Base-by-base conservation (phyloP, 2,329 filamentous ascomycete species). In the Cladophialophora immunda region DNA sequence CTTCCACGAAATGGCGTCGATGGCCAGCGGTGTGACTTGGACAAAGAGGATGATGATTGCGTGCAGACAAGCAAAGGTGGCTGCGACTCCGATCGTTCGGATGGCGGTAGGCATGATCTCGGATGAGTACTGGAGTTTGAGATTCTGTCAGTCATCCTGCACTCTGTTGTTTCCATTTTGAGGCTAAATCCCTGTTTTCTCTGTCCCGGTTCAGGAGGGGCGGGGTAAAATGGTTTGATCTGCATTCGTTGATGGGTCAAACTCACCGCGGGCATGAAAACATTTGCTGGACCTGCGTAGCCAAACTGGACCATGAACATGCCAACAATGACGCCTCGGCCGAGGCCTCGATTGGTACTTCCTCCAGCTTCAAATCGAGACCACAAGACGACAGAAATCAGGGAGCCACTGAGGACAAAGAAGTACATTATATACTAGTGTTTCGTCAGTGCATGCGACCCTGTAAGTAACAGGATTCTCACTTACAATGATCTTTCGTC, bases 1-100 rank as follows among this genome's bases (percentile, higher is more conserved):
- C 67, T 86, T 87, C 70, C 87, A 81, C 15, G 79, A 72, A 56
- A 87, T 87, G 41, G 80, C 85, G 15, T 82, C 82, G 69, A 87
- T 86, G 0, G 85, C 85, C 60, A 79, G 85, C 0, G 85, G 85
- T 0, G 84, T 84, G 7, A 82, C 82, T 73, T 85, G 82, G 55
- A 83, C 85, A 79, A 78, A 73, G 6, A 76, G 81, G 36, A 86
- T 84, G 68, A 86, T 87, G 58, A 86, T 83, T 32, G 84, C 80
- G 54, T 61, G 5, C 9, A 30, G 8, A 2, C 4, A 4, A 2
- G 36, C 13, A 13, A 6, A 53, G 30, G 13, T 30, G 13, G 30
- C 7, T 2, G 58, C 58, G 2, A 53, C 41, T 3, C 58, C 58
- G 4, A 34, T 22, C 9, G 41, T 8, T 5, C 58, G 58, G 6